Conservation (phyloP, 2,329 filamentous ascomycete genomes). For the Nemania abortiva region DNA sequence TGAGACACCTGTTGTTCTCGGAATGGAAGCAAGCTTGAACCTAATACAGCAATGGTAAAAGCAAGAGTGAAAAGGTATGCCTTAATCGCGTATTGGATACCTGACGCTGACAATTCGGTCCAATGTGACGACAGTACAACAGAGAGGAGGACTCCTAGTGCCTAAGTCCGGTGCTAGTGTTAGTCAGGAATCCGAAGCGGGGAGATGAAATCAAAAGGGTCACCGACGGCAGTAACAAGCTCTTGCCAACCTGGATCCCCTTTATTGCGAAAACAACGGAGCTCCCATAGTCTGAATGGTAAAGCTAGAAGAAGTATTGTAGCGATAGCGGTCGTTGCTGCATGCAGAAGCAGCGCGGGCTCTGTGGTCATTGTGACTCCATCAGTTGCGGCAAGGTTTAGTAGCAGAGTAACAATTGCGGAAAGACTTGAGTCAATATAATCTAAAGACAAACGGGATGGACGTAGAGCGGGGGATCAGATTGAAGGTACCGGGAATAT, state of each 20-base stretch:
- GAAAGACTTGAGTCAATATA: not conserved
- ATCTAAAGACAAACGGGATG: not conserved
- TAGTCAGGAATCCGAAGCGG: not conserved
- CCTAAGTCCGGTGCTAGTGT: not conserved
- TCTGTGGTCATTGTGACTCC: not conserved
- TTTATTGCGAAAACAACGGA: not conserved
- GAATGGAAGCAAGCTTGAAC: conserved; percentile 1
- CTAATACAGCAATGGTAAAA: not conserved
- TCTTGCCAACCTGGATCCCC: not conserved
- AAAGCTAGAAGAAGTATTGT: not conserved
- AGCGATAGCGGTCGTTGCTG: not conserved
- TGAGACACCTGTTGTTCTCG: not conserved
- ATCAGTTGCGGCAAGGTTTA: not conserved
- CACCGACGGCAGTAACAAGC: not conserved
- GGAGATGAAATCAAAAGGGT: not conserved
- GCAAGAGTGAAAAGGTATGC: not conserved
- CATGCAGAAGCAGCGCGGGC: not conserved
- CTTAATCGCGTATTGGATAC: not conserved
- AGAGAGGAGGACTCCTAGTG: not conserved
- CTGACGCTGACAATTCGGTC: not conserved
- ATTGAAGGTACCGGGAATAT: not conserved
- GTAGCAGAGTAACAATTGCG: not conserved
- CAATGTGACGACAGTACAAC: not conserved
- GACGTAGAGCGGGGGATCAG: not conserved
- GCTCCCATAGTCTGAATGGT: not conserved